Percentiles rank a stretch among this genome's conserved stretches.
phyloP scores from a whole-genome alignment of 495 filamentous ascomycete species.

The Penicillium steckii region DNA sequence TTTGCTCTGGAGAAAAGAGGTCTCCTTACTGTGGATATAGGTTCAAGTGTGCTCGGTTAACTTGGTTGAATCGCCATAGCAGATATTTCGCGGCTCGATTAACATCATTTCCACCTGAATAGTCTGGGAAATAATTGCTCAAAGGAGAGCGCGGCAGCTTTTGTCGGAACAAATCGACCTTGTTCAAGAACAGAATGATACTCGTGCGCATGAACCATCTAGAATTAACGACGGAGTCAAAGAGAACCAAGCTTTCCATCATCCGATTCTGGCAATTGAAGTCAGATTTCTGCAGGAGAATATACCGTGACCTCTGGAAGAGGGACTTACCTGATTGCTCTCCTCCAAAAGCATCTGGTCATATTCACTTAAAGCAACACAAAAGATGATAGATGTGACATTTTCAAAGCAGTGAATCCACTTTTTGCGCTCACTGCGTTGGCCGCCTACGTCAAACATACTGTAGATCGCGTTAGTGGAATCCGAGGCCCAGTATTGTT shows the following conservation, averaged over 20 bases:
- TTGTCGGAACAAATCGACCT: constrained; percentile 95
- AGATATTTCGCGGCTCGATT: constrained; percentile 97
- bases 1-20: too few species aligned
- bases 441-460: constrained; percentile 99
- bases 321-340: constrained; percentile 77
- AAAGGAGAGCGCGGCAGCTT: constrained; percentile 88
- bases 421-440: constrained; percentile 96
- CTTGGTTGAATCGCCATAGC: constrained; percentile 97
- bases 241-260: constrained; percentile 97
- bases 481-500: background rate
- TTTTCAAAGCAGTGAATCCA: constrained; percentile 99
- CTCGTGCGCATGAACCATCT: constrained; percentile 98
- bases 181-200: constrained; percentile 98
- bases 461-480: constrained; percentile 43
- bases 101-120: constrained; percentile 94
- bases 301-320: background rate
- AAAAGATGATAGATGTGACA: constrained; percentile 99
- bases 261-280: constrained; percentile 81
- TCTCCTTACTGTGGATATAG: constrained; percentile 98
- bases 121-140: constrained; percentile 95
- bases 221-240: constrained; percentile 98
- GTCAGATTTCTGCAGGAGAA: background rate
- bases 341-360: constrained; percentile 96
- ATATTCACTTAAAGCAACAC: constrained; percentile 96
- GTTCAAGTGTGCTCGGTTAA: constrained; percentile 93